These are phyloP conservation scores for Berberis vulgaris DNA, from an alignment of 164 flowering plant species.

Conservation along the genomic window DNA sequence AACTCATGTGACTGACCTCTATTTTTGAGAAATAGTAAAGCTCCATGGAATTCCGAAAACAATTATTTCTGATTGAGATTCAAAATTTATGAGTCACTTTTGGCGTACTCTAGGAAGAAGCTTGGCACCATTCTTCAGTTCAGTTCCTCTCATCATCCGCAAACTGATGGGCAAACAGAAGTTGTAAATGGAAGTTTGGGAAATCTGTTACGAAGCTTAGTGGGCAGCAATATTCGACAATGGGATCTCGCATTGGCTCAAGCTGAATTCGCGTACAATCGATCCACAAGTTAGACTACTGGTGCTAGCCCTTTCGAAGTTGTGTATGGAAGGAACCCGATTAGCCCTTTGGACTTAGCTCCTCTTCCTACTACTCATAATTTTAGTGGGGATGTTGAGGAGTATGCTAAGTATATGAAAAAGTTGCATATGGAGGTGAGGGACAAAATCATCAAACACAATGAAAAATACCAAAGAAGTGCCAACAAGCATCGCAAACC, in stretches of 20 bases:
- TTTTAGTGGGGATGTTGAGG: constrained; percentile 7
- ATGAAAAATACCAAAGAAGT: background rate
- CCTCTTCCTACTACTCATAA: background rate
- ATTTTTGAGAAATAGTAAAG: constrained; percentile 4
- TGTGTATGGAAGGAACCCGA: constrained; percentile 10
- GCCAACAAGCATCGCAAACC: too few relatives aligned
- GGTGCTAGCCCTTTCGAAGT: constrained; percentile 7
- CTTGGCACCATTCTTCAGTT: background rate
- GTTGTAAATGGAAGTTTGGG: background rate
- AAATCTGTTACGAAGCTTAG: background rate
- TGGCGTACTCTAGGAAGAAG: constrained; percentile 8
- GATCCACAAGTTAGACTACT: background rate
- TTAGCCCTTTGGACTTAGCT: constrained; percentile 8
- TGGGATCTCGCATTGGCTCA: constrained; percentile 3
- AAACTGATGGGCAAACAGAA: background rate
- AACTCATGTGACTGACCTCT: background rate
- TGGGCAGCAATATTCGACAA: background rate
- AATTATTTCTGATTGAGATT: background rate
- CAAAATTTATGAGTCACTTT: constrained; percentile 9
- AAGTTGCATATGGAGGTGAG: constrained; percentile 5
- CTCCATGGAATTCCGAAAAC: constrained; percentile 7
- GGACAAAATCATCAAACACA: background rate
- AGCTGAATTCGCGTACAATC: constrained; percentile 3
- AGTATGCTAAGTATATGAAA: background rate
- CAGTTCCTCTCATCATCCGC: background rate